These are phyloP conservation scores for Paracorniculantispora psalliotae DNA, from an alignment of 2,329 filamentous ascomycete genomes.

Conservation along the genomic window DNA sequence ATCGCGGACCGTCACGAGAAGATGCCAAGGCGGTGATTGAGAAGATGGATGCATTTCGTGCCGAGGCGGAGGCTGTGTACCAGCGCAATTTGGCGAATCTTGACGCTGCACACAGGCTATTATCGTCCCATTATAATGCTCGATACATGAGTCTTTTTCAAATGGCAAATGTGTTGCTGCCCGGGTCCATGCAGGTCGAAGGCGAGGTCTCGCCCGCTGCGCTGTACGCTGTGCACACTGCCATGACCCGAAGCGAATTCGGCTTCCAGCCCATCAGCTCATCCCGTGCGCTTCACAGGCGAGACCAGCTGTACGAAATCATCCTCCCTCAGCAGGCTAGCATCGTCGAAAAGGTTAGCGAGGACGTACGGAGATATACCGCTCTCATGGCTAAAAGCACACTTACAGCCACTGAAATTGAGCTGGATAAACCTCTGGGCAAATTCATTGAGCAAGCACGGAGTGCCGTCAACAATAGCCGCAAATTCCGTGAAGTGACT, in stretches of 20 bases:
- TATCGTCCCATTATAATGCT: constrained; percentile 33
- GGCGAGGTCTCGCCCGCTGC: constrained; percentile 40
- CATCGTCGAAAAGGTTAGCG: constrained; percentile 27
- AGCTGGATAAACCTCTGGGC: constrained; percentile 26
- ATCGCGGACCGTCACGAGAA: constrained; percentile 40
- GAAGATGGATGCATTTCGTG: constrained; percentile 44
- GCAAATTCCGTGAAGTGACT: constrained; percentile 44
- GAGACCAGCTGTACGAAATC: constrained; percentile 58
- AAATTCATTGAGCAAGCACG: constrained; percentile 48
- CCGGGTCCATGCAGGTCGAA: constrained; percentile 28
- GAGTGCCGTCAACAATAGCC: constrained; percentile 45
- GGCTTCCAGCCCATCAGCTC: constrained; percentile 52
- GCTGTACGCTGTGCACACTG: constrained; percentile 66
- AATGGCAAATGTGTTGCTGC: constrained; percentile 42
- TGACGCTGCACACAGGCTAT: constrained; percentile 38
- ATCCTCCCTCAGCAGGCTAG: constrained; percentile 27
- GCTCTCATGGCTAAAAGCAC: constrained; percentile 17
- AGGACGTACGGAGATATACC: constrained; percentile 30
- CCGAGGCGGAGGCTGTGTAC: constrained; percentile 39
- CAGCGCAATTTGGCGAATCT: constrained; percentile 44
- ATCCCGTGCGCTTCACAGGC: constrained; percentile 41
- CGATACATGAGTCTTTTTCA: constrained; percentile 47
- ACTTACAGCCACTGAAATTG: constrained; percentile 15
- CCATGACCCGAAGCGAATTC: constrained; percentile 55
- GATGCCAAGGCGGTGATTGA: constrained; percentile 39